Evolutionary conservation across 345 rosid species (phyloP).

Genomic region (Murraya koenigii): DNA sequence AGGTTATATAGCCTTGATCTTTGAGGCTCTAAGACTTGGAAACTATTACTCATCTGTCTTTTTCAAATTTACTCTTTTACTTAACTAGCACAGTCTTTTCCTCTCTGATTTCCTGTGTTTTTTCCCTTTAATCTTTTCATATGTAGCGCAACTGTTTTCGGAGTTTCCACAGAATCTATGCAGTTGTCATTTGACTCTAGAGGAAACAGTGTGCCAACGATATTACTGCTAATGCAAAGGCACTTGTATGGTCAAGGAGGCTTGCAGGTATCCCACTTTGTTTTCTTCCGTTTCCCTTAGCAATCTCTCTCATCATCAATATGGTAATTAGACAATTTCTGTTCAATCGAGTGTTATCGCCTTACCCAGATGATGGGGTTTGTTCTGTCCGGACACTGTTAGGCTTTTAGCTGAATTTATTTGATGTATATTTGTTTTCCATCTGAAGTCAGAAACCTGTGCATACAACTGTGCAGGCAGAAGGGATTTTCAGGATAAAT

Average conservation of each 20-base stretch:
- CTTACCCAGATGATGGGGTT: slow-evolving; percentile 6
- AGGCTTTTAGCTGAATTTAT: slow-evolving; percentile 5
- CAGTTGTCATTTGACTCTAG: slow-evolving; percentile 89
- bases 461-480: slow-evolving; percentile 61
- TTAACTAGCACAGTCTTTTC: neutral
- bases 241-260: slow-evolving; percentile 80
- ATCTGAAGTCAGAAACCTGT: slow-evolving; percentile 1
- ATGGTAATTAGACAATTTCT: neutral
- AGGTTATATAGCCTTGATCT: neutral
- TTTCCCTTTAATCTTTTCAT: neutral
- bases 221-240: slow-evolving; percentile 80
- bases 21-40: neutral
- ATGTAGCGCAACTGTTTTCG: slow-evolving; percentile 85
- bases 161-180: slow-evolving; percentile 97
- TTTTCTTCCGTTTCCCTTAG: neutral
- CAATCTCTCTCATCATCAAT: neutral
- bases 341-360: neutral
- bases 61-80: neutral
- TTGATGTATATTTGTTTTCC: neutral
- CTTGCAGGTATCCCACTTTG: slow-evolving; percentile 49
- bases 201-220: slow-evolving; percentile 91
- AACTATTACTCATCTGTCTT: neutral
- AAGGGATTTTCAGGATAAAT: slow-evolving; percentile 92
- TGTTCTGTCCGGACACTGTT: neutral
- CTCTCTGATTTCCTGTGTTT: neutral